A percentile compares a stretch with the other conserved stretches of the same genome.
Conservation (phyloP, 805 yeast genomes). For the Ogataea corticis region DNA sequence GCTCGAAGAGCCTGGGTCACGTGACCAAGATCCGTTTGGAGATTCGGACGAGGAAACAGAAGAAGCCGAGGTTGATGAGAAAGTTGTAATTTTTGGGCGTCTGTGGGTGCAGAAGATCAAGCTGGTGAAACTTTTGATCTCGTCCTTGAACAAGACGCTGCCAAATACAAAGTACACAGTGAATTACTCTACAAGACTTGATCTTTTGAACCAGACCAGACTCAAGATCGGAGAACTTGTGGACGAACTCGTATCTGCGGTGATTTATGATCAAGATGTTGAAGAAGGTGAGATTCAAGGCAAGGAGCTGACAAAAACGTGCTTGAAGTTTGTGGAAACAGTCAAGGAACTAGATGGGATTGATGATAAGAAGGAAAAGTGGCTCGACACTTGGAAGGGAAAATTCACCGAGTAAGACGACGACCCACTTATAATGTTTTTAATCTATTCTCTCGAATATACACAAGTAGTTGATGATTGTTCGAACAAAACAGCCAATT, state of each 20-base stretch:
- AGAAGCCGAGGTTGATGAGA: conserved; percentile 23
- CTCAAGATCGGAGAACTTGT: conserved; percentile 43
- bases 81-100: conserved; percentile 37
- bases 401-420: conserved; percentile 38
- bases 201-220: conserved; percentile 46
- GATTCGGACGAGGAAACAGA: conserved; percentile 25
- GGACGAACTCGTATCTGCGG: conserved; percentile 60
- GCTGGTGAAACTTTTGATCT: conserved; percentile 56
- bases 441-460: no score
- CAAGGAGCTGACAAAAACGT: conserved; percentile 21
- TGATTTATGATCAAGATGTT: conserved; percentile 47
- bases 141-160: conserved; percentile 59
- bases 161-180: conserved; percentile 36
- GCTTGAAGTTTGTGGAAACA: conserved; percentile 33
- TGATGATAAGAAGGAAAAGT: conserved; percentile 54
- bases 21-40: conserved; percentile 56
- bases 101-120: conserved; percentile 55
- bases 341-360: conserved; percentile 49
- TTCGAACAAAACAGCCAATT: no score
- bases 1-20: conserved; percentile 58
- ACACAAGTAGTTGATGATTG: no score
- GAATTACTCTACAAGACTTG: conserved; percentile 44
- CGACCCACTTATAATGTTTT: no score
- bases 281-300: conserved; percentile 33
- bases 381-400: conserved; percentile 55